Conservation (phyloP, 345 rosid species). For the Erodium maritimum region DNA sequence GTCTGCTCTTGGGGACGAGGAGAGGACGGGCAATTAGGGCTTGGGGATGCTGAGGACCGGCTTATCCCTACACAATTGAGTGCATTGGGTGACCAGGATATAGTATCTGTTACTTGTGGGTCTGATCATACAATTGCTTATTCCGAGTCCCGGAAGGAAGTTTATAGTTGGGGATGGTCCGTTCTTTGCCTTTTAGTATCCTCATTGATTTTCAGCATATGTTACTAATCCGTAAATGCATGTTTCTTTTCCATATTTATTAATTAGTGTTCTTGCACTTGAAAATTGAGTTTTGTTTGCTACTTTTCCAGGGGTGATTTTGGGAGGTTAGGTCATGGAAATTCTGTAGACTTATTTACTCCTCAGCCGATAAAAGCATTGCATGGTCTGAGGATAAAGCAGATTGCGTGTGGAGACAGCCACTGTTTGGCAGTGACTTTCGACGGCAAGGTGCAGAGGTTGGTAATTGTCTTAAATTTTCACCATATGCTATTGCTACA, state of each 20-base stretch:
- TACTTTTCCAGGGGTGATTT: slow-evolving; percentile 77
- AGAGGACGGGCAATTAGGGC: slow-evolving; percentile 97
- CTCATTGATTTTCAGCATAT: not conserved
- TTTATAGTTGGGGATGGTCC: slow-evolving; percentile 90
- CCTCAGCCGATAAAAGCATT: slow-evolving; percentile 81
- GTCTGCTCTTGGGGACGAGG: slow-evolving; percentile 98
- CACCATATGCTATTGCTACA: not conserved
- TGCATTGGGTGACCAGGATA: slow-evolving; percentile 50
- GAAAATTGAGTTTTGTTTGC: not conserved
- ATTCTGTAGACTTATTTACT: slow-evolving; percentile 83
- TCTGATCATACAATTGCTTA: slow-evolving; percentile 92
- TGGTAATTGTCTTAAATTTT: slow-evolving; percentile 5
- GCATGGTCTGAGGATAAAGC: slow-evolving; percentile 64
- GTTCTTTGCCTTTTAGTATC: slow-evolving; percentile 11
- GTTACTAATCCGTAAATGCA: not conserved
- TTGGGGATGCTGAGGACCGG: slow-evolving; percentile 88
- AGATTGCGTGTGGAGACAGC: slow-evolving; percentile 98
- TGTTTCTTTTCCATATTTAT: too few species aligned
- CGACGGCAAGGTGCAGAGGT: slow-evolving; percentile 93
- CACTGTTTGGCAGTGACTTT: slow-evolving; percentile 90
- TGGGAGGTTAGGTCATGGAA: slow-evolving; percentile 97
- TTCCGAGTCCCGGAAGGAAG: slow-evolving; percentile 47
- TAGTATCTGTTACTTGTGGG: slow-evolving; percentile 70
- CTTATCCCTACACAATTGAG: slow-evolving; percentile 67
- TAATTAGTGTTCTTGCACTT: slow-evolving; percentile 1